Evolutionary conservation across 164 flowering plant species (phyloP).

Genomic region (Berberis vulgaris): DNA sequence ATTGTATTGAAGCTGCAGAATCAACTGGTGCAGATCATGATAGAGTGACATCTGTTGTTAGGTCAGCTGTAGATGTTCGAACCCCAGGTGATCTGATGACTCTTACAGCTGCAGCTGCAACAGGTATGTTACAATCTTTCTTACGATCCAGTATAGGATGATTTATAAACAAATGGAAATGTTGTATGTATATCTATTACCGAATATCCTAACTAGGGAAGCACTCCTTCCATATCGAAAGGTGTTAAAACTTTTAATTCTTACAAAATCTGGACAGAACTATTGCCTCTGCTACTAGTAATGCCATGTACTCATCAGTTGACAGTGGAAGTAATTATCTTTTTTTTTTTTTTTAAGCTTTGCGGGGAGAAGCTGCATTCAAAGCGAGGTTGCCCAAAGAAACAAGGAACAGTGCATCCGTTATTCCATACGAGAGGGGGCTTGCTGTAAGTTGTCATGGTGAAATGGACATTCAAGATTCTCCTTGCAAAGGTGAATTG

Average conservation of each 20-base stretch:
- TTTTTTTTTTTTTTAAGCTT: slow-evolving; percentile 26
- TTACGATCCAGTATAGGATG: too few relatives aligned
- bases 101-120: slow-evolving; percentile 95
- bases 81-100: slow-evolving; percentile 75
- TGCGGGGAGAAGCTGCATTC: slow-evolving; percentile 77
- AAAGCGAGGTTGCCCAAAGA: slow-evolving; percentile 64
- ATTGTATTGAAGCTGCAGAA: slow-evolving; percentile 76
- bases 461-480: slow-evolving; percentile 24
- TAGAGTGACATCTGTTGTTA: slow-evolving; percentile 51
- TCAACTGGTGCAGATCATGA: slow-evolving; percentile 81
- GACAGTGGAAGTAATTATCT: not conserved
- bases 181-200: too few relatives aligned
- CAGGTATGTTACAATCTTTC: slow-evolving; percentile 34
- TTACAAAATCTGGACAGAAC: too few relatives aligned
- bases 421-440: slow-evolving; percentile 61
- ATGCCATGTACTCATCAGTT: not conserved
- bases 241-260: too few relatives aligned
- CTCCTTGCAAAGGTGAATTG: slow-evolving; percentile 55
- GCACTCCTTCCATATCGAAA: too few relatives aligned
- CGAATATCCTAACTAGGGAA: too few relatives aligned
- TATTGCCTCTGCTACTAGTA: not conserved
- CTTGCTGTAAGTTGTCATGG: slow-evolving; percentile 18
- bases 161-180: too few relatives aligned
- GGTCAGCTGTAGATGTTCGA: slow-evolving; percentile 65
- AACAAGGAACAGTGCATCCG: slow-evolving; percentile 53